Conservation (phyloP, 345 rosid genomes). For the Rhodamnia rubescens region DNA sequence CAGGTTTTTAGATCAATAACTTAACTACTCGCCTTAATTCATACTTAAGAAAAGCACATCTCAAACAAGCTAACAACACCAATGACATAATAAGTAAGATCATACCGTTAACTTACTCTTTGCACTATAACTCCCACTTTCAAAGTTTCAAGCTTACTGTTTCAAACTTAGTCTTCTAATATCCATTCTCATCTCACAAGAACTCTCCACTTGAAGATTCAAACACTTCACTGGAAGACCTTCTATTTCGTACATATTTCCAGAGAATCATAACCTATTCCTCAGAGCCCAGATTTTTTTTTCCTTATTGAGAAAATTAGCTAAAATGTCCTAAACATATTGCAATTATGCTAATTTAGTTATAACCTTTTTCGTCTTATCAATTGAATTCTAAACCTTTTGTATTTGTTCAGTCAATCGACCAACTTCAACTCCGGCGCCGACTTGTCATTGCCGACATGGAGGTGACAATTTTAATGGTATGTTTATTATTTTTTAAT, state of each 20-base stretch:
- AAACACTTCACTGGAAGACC: background rate
- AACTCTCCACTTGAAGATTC: background rate
- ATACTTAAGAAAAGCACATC: background rate
- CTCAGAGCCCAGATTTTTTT: background rate
- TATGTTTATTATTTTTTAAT: too few relatives aligned
- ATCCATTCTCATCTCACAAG: background rate
- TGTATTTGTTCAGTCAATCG: too few relatives aligned
- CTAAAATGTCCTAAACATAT: too few relatives aligned
- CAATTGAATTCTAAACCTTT: too few relatives aligned
- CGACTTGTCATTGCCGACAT: too few relatives aligned
- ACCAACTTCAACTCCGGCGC: too few relatives aligned
- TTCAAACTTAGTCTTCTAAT: background rate
- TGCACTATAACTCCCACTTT: background rate
- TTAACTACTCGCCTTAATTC: background rate
- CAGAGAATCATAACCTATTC: background rate
- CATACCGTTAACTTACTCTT: background rate
- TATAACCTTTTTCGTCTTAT: too few relatives aligned
- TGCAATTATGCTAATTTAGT: too few relatives aligned
- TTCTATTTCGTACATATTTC: background rate
- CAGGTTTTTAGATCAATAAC: background rate
- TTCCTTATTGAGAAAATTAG: background rate
- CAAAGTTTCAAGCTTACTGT: background rate
- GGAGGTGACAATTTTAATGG: too few relatives aligned
- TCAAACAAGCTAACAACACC: background rate
- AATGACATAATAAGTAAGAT: background rate